Conservation (phyloP, 2,329 filamentous ascomycete genomes). For the Curvularia hawaiiensis region DNA sequence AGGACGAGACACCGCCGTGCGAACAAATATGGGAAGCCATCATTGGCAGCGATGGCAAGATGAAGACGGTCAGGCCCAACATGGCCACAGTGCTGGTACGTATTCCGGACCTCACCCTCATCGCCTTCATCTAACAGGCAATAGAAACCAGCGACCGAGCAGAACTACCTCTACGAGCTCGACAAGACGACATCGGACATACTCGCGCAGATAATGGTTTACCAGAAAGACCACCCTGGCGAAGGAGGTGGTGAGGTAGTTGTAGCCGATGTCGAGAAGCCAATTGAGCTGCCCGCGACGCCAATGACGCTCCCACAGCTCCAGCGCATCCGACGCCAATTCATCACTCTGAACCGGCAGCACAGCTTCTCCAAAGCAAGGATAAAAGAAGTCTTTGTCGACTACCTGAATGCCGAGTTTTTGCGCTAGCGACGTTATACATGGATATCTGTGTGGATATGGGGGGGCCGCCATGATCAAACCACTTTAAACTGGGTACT, state of each 20-base stretch:
- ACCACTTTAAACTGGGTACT: neutral
- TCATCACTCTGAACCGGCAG: constrained; percentile 75
- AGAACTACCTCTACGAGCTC: constrained; percentile 79
- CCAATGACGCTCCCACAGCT: constrained; percentile 74
- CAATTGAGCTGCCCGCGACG: constrained; percentile 68
- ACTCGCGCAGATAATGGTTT: constrained; percentile 70
- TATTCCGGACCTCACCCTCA: neutral
- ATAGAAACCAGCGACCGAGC: constrained; percentile 63
- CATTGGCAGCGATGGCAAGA: constrained; percentile 63
- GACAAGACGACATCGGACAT: constrained; percentile 81
- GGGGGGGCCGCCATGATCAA: neutral
- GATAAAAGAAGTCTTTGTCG: constrained; percentile 47
- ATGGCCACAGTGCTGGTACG: constrained; percentile 70
- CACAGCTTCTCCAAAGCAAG: constrained; percentile 54
- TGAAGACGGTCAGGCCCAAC: constrained; percentile 73
- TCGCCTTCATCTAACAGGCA: constrained; percentile 5
- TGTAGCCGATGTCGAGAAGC: constrained; percentile 59
- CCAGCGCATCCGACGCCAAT: constrained; percentile 78
- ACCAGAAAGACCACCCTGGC: constrained; percentile 66
- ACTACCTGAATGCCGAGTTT: constrained; percentile 48
- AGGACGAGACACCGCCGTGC: constrained; percentile 71
- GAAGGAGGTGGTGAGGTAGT: constrained; percentile 65
- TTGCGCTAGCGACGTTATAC: constrained; percentile 27
- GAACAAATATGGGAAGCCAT: constrained; percentile 77
- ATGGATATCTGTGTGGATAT: neutral